Evolutionary conservation across 306 rosid species (phyloP), one percentile per base, ranked within the genome.

Genomic region (Erythrophleum fordii): DNA sequence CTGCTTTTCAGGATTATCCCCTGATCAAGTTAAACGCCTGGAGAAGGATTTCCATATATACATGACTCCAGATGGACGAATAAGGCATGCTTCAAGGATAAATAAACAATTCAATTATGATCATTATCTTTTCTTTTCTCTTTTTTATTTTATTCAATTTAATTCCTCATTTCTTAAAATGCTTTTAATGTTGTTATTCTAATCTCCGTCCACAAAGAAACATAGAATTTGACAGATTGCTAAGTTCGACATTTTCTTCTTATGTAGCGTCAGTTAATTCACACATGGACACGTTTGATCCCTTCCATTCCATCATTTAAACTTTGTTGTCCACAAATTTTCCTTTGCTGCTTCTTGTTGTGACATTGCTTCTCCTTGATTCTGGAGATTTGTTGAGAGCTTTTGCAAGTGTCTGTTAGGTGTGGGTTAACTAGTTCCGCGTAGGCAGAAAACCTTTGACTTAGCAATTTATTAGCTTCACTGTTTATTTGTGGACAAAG

Each of bases 1-100:
- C 86, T 86, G 92, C 83, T 89, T 85, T 72, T 90, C 93, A 78
- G 95, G 97, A 51, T 53, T 93, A 89, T 83, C 93, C 42, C 97
- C 92, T 7, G 93, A 90, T 77, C 92, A 93, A 81, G 92, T 93
- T 28, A 92, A 91, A 76, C 86, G 78, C 58, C 79, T 91, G 90
- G 86, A 88, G 31, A 87, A 72, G 28, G 90, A 87, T 51, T 87
- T 85, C 73, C 92, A 88, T 76, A 87, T 88, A 17, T 91, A 91
- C 70, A 46, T 91, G 90, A 91, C 92, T 69, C 89, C 91, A 71
- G 85, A 91, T 80, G 95, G 92, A 53, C 89, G 92, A 23, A 44
- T 93, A 64, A 93, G 97, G 97, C 87, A 78, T 16, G 34, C 46
- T 49, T 16, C 17, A 61, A 51, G 6, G 29, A 60, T 14, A 8